These are phyloP conservation scores for Massarina eburnea DNA, from an alignment of 2,329 filamentous ascomycete species.

Conservation along the genomic window DNA sequence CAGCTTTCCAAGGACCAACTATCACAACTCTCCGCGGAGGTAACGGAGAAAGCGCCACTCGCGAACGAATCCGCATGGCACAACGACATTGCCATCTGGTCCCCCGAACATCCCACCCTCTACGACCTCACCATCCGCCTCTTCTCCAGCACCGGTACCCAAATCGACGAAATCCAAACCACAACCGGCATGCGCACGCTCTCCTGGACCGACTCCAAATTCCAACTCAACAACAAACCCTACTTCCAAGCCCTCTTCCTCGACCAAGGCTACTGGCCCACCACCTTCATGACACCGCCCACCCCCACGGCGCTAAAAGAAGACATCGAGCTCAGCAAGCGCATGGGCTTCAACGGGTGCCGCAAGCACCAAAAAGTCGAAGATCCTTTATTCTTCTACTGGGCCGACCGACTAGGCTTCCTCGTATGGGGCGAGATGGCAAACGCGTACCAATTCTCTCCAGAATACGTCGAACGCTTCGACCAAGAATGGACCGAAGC, in stretches of 20 bases:
- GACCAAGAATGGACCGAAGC: constrained; percentile 66
- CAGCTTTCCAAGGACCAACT: constrained; percentile 49
- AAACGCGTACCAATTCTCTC: constrained; percentile 64
- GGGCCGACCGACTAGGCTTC: constrained; percentile 62
- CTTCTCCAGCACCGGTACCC: constrained; percentile 41
- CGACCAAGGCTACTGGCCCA: constrained; percentile 66
- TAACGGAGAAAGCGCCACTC: constrained; percentile 36
- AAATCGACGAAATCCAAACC: constrained; percentile 61
- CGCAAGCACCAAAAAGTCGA: constrained; percentile 68
- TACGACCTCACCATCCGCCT: constrained; percentile 60
- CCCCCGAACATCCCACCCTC: constrained; percentile 59
- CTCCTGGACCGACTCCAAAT: constrained; percentile 62
- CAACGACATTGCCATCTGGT: constrained; percentile 63
- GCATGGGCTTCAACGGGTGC: constrained; percentile 66
- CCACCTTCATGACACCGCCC: constrained; percentile 62
- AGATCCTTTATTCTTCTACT: constrained; percentile 62
- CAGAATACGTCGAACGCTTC: constrained; percentile 61
- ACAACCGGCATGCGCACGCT: constrained; percentile 64
- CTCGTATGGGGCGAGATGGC: constrained; percentile 67
- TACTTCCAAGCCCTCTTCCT: constrained; percentile 63
- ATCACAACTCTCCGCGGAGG: constrained; percentile 43
- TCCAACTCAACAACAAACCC: constrained; percentile 60
- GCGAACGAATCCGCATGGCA: constrained; percentile 50
- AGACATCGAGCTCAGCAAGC: constrained; percentile 60
- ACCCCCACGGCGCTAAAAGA: constrained; percentile 48